Conservation (phyloP, 495 filamentous ascomycete genomes). For the Penicillium antarcticum region DNA sequence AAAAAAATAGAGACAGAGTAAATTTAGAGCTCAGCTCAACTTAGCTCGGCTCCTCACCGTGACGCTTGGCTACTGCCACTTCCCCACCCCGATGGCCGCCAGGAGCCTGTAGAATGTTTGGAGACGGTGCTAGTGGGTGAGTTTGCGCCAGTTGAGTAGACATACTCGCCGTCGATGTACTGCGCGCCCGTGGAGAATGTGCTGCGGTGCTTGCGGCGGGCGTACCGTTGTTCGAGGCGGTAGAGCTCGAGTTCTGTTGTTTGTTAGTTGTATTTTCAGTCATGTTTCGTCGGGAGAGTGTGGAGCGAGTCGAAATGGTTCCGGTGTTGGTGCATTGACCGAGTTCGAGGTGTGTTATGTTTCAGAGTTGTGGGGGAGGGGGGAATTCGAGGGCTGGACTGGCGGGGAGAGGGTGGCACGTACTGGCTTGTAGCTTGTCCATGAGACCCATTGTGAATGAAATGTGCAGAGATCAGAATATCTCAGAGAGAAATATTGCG, state of each 20-base stretch:
- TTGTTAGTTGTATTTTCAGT: constrained; percentile 8
- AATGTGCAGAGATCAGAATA: neutral
- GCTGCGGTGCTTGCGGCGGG: constrained; percentile 77
- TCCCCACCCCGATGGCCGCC: constrained; percentile 35
- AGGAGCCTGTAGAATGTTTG: constrained; percentile 43
- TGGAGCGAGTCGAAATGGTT: neutral
- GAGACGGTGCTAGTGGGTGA: constrained; percentile 40
- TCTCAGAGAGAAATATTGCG: neutral
- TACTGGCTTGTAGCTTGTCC: constrained; percentile 57
- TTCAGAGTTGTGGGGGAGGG: neutral
- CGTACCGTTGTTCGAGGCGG: constrained; percentile 90
- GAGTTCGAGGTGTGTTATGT: neutral
- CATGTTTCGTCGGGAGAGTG: neutral
- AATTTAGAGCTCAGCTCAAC: neutral
- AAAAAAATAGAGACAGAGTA: neutral
- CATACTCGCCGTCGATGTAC: constrained; percentile 92
- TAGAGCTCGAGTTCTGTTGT: constrained; percentile 73
- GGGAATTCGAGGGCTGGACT: neutral
- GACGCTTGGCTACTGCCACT: constrained; percentile 20
- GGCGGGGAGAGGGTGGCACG: constrained; percentile 6
- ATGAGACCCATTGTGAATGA: constrained; percentile 40
- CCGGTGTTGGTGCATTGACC: too few relatives aligned
- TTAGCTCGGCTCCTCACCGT: constrained; percentile 16
- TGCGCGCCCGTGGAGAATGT: constrained; percentile 81
- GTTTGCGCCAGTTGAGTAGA: constrained; percentile 50